phyloP scores from a whole-genome alignment of 2,329 filamentous ascomycete species.

The Fusarium nanum region DNA sequence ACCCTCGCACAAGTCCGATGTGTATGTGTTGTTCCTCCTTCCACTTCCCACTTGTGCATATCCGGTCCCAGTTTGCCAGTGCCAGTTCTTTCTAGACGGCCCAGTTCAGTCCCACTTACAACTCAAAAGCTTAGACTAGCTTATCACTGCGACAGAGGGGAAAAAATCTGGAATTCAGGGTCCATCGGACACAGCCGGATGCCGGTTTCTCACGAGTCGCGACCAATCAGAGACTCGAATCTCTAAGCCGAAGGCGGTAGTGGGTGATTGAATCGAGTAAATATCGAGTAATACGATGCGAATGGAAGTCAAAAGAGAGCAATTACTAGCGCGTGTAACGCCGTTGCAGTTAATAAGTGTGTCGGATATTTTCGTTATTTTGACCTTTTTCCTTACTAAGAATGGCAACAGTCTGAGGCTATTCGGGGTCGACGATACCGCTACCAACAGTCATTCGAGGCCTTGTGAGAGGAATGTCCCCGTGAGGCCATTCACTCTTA shows the following conservation, averaged over 20 bases:
- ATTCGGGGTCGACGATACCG: slow-evolving; percentile 5
- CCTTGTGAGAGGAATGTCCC: not conserved
- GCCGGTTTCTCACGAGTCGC: slow-evolving; percentile 22
- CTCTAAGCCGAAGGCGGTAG: slow-evolving; percentile 28
- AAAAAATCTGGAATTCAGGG: slow-evolving; percentile 20
- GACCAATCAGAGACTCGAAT: slow-evolving; percentile 40
- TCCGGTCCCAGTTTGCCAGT: slow-evolving; percentile 6
- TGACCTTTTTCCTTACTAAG: not conserved
- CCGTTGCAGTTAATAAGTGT: not conserved
- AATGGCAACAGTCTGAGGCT: slow-evolving; percentile 7
- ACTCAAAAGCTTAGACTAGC: slow-evolving; percentile 26
- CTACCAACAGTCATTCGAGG: not conserved
- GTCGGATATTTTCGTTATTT: not conserved
- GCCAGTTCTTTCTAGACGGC: not conserved
- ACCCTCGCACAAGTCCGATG: slow-evolving; percentile 8
- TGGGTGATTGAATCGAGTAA: slow-evolving; percentile 61
- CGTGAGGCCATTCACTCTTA: not conserved
- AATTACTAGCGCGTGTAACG: not conserved
- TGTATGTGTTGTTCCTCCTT: slow-evolving; percentile 7
- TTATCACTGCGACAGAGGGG: not conserved
- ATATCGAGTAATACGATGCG: slow-evolving; percentile 54
- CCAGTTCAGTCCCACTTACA: slow-evolving; percentile 24
- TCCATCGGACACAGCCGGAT: slow-evolving; percentile 44
- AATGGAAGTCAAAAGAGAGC: not conserved
- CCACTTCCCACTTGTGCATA: slow-evolving; percentile 17